Evolutionary conservation across 2,329 filamentous ascomycete species (phyloP).

Genomic region (Lachnum nothofagi): DNA sequence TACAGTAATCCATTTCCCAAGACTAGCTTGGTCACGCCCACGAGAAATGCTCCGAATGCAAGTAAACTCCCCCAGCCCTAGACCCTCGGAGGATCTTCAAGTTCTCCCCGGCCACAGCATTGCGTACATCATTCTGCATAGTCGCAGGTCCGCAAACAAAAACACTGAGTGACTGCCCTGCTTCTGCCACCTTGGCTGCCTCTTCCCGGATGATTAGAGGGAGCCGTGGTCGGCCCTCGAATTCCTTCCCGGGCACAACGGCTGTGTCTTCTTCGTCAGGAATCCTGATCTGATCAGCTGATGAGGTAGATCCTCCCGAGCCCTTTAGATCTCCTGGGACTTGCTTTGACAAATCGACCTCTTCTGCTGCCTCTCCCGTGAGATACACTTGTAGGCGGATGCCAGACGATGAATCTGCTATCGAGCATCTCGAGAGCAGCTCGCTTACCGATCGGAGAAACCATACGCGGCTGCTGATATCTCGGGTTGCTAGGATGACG

Average conservation of each 20-base stretch:
- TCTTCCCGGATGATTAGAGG: not conserved
- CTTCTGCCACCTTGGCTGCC: not conserved
- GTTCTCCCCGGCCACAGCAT: slow-evolving; percentile 7
- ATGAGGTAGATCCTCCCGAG: too few species aligned
- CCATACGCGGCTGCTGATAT: slow-evolving; percentile 34
- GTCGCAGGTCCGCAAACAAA: slow-evolving; percentile 8
- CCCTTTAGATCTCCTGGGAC: too few species aligned
- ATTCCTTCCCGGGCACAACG: not conserved
- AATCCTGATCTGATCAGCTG: too few species aligned
- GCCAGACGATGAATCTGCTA: too few species aligned
- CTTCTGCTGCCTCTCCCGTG: too few species aligned
- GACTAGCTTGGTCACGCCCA: too few species aligned
- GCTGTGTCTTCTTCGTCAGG: too few species aligned
- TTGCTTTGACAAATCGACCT: too few species aligned
- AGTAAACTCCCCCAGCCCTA: slow-evolving; percentile 2
- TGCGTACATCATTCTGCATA: slow-evolving; percentile 10
- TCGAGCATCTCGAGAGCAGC: slow-evolving; percentile 23
- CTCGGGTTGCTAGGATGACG: slow-evolving; percentile 35
- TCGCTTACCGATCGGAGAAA: slow-evolving; percentile 32
- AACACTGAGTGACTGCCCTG: not conserved
- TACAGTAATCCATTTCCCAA: too few species aligned
- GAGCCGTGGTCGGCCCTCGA: slow-evolving; percentile 4
- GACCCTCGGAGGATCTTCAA: not conserved
- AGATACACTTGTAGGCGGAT: too few species aligned
- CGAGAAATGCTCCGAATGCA: slow-evolving; percentile 5